These are phyloP conservation scores for Sclerotinia subarctica DNA, from an alignment of 2,329 filamentous ascomycete genomes.

Conservation along the genomic window DNA sequence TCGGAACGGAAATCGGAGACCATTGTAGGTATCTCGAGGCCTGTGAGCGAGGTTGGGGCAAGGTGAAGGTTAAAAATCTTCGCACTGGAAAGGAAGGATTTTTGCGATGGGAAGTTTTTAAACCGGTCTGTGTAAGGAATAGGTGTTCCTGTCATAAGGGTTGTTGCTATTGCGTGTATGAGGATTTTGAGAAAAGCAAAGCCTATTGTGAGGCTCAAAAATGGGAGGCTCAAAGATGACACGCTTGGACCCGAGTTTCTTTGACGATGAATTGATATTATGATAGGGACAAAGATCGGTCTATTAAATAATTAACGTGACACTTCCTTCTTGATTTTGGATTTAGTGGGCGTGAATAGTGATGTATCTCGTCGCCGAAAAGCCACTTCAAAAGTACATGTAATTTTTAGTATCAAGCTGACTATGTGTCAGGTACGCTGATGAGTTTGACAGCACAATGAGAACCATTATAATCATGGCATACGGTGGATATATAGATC, in stretches of 20 bases:
- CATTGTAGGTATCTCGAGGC: not conserved
- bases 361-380: not conserved
- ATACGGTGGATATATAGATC: not conserved
- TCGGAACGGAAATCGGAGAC: slow-evolving; percentile 6
- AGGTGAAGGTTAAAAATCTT: slow-evolving; percentile 12
- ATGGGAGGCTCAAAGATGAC: not conserved
- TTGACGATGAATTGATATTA: not conserved
- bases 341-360: not conserved
- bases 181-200: slow-evolving; percentile 11
- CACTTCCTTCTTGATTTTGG: not conserved
- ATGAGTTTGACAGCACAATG: not conserved
- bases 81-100: slow-evolving; percentile 12
- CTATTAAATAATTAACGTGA: not conserved
- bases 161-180: slow-evolving; percentile 11
- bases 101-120: slow-evolving; percentile 12
- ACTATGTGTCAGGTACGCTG: not conserved
- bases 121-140: not conserved
- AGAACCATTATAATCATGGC: too few relatives aligned
- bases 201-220: not conserved
- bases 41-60: not conserved
- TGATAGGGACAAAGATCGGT: not conserved
- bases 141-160: not conserved
- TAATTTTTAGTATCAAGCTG: not conserved
- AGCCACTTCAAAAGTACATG: too few relatives aligned
- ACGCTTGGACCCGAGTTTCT: too few relatives aligned